Conservation (phyloP, 768 basidiomycete genomes). For the Melanogaster broomeanus region DNA sequence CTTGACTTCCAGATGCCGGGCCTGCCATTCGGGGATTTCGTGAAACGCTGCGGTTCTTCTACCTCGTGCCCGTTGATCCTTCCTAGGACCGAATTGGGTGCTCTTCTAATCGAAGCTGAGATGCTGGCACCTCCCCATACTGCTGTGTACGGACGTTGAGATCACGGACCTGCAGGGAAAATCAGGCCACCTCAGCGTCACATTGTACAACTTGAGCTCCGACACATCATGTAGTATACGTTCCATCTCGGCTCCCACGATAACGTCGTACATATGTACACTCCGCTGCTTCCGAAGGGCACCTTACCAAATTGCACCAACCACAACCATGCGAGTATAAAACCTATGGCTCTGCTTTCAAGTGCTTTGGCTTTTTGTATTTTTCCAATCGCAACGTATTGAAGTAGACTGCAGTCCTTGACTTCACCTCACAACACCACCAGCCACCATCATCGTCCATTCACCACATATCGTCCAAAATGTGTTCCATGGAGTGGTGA, state of each 20-base stretch:
- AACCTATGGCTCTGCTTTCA: constrained; percentile 16
- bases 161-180: constrained; percentile 25
- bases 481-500: constrained; percentile 65
- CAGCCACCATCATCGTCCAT: not conserved
- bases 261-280: constrained; percentile 30
- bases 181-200: constrained; percentile 27
- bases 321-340: constrained; percentile 29
- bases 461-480: constrained; percentile 23
- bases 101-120: constrained; percentile 24
- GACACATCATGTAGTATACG: too few relatives aligned
- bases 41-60: constrained; percentile 14
- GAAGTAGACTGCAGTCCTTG: not conserved
- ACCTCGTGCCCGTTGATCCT: constrained; percentile 33
- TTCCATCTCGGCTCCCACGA: constrained; percentile 29
- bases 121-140: constrained; percentile 26
- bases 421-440: not conserved
- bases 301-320: constrained; percentile 30
- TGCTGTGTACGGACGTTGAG: constrained; percentile 14
- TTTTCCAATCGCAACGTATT: not conserved
- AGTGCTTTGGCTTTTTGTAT: not conserved
- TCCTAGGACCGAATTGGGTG: constrained; percentile 26
- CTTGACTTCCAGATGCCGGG: too few relatives aligned
- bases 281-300: constrained; percentile 32
- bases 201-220: too few relatives aligned
- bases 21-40: constrained; percentile 27